phyloP scores from a whole-genome alignment of 208 protist genomes.

The Leishmania guyanensis region DNA sequence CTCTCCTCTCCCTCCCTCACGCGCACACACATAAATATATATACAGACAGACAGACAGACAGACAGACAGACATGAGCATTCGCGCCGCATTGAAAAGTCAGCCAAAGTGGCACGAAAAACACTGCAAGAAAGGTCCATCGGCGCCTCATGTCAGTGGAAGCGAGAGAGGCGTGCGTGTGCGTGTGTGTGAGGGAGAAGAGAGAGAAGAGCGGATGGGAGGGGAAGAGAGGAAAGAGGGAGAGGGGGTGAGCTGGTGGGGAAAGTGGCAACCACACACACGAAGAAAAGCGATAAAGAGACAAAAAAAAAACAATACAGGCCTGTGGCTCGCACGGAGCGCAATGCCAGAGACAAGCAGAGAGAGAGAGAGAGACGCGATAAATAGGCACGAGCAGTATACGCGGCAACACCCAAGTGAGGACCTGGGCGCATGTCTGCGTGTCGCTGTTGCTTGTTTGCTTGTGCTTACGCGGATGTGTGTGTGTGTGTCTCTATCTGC shows the following conservation, averaged over 20 bases:
- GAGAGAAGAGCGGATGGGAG: neutral
- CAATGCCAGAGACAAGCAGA: too few species aligned
- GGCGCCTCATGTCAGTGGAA: neutral
- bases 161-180: neutral
- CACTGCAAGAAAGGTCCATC: neutral
- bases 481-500: slow-evolving; percentile 10
- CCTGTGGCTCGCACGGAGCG: too few species aligned
- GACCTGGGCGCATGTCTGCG: neutral
- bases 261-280: neutral
- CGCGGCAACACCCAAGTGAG: too few species aligned
- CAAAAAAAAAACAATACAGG: too few species aligned
- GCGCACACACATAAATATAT: neutral
- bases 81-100: too few species aligned
- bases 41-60: neutral
- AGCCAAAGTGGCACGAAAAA: neutral
- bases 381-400: neutral
- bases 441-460: slow-evolving; percentile 1
- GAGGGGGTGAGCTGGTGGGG: neutral
- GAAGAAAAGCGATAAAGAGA: slow-evolving; percentile 6
- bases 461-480: neutral
- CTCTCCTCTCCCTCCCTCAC: neutral
- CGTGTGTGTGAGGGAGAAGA: neutral
- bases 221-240: neutral
- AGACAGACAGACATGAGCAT: neutral
- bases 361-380: too few species aligned